phyloP scores from a whole-genome alignment of 2,329 filamentous ascomycete genomes.

The Xylariaceae sp. region DNA sequence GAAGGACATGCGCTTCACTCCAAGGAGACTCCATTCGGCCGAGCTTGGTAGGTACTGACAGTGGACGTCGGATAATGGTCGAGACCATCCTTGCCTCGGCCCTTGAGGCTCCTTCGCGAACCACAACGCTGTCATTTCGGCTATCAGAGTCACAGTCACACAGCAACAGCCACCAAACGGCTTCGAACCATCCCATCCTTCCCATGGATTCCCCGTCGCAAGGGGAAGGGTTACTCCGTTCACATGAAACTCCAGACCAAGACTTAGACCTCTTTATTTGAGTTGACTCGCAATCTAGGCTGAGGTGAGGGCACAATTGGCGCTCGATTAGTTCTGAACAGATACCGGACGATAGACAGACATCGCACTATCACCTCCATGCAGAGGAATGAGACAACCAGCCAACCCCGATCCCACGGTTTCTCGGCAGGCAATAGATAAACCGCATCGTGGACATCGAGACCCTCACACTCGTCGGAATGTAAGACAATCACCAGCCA shows the following conservation, averaged over 20 bases:
- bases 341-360: neutral
- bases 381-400: neutral
- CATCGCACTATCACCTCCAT: neutral
- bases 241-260: neutral
- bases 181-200: neutral
- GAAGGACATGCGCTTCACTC: too few relatives aligned
- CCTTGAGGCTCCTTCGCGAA: neutral
- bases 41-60: too few relatives aligned
- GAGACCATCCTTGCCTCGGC: too few relatives aligned
- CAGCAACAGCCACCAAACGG: neutral
- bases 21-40: too few relatives aligned
- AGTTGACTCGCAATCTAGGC: neutral
- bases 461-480: neutral
- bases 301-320: neutral
- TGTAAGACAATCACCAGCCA: neutral
- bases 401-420: neutral
- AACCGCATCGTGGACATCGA: neutral
- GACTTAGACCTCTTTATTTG: neutral
- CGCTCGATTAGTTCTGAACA: too few relatives aligned
- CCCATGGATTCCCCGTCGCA: neutral
- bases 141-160: neutral
- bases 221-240: neutral
- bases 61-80: too few relatives aligned
- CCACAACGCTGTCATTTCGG: neutral
- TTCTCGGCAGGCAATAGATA: too few relatives aligned